Conservation (phyloP, 441 rosid species). For the Adansonia grandidieri region DNA sequence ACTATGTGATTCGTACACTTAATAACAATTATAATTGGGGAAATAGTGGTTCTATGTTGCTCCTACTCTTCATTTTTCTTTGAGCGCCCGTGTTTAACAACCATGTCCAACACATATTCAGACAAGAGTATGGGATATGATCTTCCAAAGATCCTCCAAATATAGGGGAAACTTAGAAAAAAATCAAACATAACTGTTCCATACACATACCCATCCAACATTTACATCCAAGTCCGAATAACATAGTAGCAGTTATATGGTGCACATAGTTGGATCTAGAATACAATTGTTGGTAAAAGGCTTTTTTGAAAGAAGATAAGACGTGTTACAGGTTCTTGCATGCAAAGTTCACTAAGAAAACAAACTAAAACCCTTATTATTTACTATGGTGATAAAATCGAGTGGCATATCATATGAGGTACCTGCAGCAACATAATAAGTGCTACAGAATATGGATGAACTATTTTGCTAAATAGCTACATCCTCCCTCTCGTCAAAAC, state of each 20-base stretch:
- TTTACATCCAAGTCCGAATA: too few species aligned
- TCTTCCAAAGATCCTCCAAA: too few species aligned
- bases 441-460: neutral
- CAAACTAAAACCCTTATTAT: neutral
- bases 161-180: too few species aligned
- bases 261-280: neutral
- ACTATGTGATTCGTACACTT: neutral
- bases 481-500: neutral
- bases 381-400: neutral
- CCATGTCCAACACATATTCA: too few species aligned
- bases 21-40: neutral
- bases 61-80: too few species aligned
- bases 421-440: neutral
- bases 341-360: conserved; percentile 7
- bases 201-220: too few species aligned
- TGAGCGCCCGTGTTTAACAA: too few species aligned
- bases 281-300: neutral
- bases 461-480: conserved; percentile 1
- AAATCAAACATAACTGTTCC: too few species aligned
- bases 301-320: neutral
- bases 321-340: neutral
- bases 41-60: neutral
- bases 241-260: too few species aligned
- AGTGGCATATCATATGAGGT: neutral
- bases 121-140: too few species aligned